Evolutionary conservation across 306 rosid species (phyloP).

Genomic region (Cicer judaicum): DNA sequence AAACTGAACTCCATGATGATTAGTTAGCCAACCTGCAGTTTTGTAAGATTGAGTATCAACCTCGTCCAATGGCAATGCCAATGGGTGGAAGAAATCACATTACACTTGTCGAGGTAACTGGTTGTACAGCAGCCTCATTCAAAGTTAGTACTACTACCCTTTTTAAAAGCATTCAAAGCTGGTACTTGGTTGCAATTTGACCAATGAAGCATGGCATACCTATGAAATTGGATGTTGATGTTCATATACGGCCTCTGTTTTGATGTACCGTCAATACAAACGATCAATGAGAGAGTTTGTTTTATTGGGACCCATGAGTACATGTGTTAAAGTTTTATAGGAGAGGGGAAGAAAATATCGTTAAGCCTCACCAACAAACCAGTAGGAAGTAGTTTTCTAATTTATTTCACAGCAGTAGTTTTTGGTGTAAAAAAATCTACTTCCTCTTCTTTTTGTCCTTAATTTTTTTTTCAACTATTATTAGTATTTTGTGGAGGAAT

Average conservation of each 20-base stretch:
- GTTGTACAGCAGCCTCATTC: slow-evolving; percentile 9
- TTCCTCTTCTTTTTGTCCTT: too few relatives aligned
- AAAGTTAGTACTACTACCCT: not conserved
- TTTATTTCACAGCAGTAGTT: too few relatives aligned
- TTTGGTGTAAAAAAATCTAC: too few relatives aligned
- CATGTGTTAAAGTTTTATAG: slow-evolving; percentile 32
- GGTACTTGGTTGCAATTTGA: slow-evolving; percentile 10
- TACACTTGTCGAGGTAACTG: slow-evolving; percentile 13
- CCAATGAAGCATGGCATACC: not conserved
- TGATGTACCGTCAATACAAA: slow-evolving; percentile 30
- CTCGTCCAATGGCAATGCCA: slow-evolving; percentile 22
- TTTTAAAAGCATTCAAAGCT: not conserved
- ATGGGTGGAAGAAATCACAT: slow-evolving; percentile 27
- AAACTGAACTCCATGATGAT: too few relatives aligned
- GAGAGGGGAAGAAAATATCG: slow-evolving; percentile 1
- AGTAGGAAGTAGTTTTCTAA: not conserved
- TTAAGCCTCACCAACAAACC: not conserved
- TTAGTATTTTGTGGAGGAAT: too few relatives aligned
- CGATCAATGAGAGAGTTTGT: not conserved
- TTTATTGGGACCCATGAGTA: not conserved
- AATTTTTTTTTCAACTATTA: too few relatives aligned
- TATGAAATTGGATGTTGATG: not conserved
- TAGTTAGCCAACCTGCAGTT: not conserved
- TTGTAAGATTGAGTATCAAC: slow-evolving; percentile 17
- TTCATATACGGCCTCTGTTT: slow-evolving; percentile 3